These are phyloP conservation scores for Neonectria neomacrospora DNA, from an alignment of 2,329 filamentous ascomycete species.

Conservation along the genomic window DNA sequence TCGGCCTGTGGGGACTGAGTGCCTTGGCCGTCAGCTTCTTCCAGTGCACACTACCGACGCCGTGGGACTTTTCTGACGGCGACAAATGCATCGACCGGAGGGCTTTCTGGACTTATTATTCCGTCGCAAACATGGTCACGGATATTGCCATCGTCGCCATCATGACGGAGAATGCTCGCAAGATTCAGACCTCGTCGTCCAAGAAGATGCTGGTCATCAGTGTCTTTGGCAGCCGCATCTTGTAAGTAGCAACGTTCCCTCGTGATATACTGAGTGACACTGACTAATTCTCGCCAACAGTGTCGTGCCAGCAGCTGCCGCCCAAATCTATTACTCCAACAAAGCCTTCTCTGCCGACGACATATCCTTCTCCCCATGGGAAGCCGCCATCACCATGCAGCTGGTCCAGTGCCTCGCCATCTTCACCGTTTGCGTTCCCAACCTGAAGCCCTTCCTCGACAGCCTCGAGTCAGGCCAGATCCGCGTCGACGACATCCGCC, in stretches of 20 bases:
- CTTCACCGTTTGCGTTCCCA: slow-evolving; percentile 43
- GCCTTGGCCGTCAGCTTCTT: slow-evolving; percentile 43
- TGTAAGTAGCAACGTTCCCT: slow-evolving; percentile 34
- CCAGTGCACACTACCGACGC: slow-evolving; percentile 42
- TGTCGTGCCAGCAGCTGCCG: slow-evolving; percentile 43
- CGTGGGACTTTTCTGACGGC: slow-evolving; percentile 42
- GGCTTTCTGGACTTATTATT: slow-evolving; percentile 45
- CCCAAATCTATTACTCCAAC: slow-evolving; percentile 43
- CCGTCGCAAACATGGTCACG: slow-evolving; percentile 45
- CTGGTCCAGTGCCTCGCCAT: slow-evolving; percentile 45
- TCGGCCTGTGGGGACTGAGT: slow-evolving; percentile 39
- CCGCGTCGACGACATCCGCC: slow-evolving; percentile 43
- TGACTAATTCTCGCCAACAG: slow-evolving; percentile 26
- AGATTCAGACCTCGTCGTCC: slow-evolving; percentile 43
- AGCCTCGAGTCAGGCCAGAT: slow-evolving; percentile 46
- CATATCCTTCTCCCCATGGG: slow-evolving; percentile 41
- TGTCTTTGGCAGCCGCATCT: slow-evolving; percentile 46
- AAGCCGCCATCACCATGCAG: slow-evolving; percentile 38
- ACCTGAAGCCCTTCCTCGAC: slow-evolving; percentile 47
- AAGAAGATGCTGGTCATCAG: slow-evolving; percentile 46
- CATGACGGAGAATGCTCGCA: slow-evolving; percentile 44
- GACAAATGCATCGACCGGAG: slow-evolving; percentile 37
- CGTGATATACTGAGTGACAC: background rate
- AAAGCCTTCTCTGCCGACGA: slow-evolving; percentile 38
- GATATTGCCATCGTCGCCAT: slow-evolving; percentile 44